Percentiles rank a stretch among this genome's conserved stretches.
Conservation (phyloP, 495 filamentous ascomycete species). For the Cercophora samala region DNA sequence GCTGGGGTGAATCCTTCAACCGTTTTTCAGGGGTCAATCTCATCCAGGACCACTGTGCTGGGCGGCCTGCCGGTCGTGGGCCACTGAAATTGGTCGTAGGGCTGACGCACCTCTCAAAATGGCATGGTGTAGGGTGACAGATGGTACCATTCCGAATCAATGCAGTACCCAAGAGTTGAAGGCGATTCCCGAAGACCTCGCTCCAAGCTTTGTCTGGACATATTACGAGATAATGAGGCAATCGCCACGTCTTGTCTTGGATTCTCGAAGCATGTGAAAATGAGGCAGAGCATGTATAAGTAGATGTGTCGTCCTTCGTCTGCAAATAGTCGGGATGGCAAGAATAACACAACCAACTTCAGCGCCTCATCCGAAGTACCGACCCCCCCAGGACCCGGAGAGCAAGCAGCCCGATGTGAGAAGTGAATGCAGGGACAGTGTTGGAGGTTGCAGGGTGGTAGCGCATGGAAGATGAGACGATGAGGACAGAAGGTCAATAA, state of each 20-base stretch:
- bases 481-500: background rate
- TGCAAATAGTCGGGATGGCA: conserved; percentile 3
- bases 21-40: background rate
- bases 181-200: conserved; percentile 6
- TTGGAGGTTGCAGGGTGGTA: background rate
- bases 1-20: background rate
- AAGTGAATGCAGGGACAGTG: background rate
- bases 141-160: background rate
- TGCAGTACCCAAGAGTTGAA: background rate
- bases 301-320: background rate
- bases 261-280: background rate
- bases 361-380: background rate
- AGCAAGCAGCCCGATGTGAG: background rate
- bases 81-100: conserved; percentile 13
- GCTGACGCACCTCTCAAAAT: conserved; percentile 14
- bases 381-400: background rate
- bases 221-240: background rate
- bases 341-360: background rate
- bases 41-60: background rate
- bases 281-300: background rate
- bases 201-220: conserved; percentile 2
- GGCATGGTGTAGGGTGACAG: background rate
- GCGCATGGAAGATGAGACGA: background rate
- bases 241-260: background rate
- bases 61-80: conserved; percentile 8